Percentiles rank a stretch among this genome's conserved stretches.
Evolutionary conservation across 2,329 filamentous ascomycete species (phyloP).

Genomic region (Apiospora kogelbergensis): DNA sequence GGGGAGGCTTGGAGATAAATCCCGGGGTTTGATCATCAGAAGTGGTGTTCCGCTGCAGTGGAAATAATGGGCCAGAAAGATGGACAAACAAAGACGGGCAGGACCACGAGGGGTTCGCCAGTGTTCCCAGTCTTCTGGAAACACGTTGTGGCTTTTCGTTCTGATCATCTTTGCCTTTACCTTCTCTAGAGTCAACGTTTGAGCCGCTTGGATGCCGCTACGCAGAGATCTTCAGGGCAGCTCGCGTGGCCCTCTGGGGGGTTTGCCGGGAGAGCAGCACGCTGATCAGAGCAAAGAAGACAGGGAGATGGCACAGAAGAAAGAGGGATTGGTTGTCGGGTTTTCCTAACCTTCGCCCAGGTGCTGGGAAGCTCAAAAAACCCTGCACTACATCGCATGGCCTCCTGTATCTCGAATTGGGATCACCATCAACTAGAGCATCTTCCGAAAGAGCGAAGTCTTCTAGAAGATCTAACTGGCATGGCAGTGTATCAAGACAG

Average conservation of each 20-base stretch:
- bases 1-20: not conserved
- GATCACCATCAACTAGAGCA: not conserved
- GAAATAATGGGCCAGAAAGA: not conserved
- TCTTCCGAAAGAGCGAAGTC: not conserved
- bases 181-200: not conserved
- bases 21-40: slow-evolving; percentile 1
- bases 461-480: slow-evolving; percentile 3
- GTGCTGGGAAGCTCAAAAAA: not conserved
- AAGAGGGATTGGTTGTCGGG: not conserved
- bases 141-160: not conserved
- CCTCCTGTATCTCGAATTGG: not conserved
- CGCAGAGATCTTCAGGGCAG: slow-evolving; percentile 19
- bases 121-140: slow-evolving; percentile 2
- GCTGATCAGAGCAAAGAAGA: slow-evolving; percentile 8
- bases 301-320: not conserved
- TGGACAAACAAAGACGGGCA: not conserved
- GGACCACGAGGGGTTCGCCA: not conserved
- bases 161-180: not conserved
- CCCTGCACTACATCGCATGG: not conserved
- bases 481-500: not conserved
- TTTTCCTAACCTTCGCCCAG: not conserved
- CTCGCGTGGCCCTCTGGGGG: slow-evolving; percentile 15
- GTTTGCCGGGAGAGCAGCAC: slow-evolving; percentile 1
- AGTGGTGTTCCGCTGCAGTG: not conserved
- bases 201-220: not conserved